Conservation (phyloP, 2,329 filamentous ascomycete species). For the Tetracladium maxilliforme region DNA sequence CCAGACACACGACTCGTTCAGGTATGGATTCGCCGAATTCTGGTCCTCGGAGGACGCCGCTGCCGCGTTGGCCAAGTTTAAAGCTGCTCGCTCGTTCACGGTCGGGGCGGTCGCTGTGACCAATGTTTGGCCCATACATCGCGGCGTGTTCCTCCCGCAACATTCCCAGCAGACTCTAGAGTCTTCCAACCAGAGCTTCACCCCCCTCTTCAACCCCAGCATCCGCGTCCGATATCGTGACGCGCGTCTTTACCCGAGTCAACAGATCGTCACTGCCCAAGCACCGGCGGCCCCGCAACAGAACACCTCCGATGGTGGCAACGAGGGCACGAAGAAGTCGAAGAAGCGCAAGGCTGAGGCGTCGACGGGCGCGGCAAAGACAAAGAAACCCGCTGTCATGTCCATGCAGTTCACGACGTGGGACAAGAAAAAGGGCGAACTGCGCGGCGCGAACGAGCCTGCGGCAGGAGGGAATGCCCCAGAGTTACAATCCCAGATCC, state of each 20-base stretch:
- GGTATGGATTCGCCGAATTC: conserved; percentile 78
- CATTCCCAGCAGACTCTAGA: conserved; percentile 11
- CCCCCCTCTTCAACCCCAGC: too few relatives aligned
- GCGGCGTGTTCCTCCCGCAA: background rate
- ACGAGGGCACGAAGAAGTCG: conserved; percentile 17
- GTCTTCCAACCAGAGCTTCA: too few relatives aligned
- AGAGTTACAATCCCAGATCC: conserved; percentile 15
- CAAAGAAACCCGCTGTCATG: conserved; percentile 40
- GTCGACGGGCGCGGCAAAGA: conserved; percentile 15
- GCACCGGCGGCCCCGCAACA: conserved; percentile 3
- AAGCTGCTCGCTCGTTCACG: conserved; percentile 59
- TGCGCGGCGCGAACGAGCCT: conserved; percentile 32
- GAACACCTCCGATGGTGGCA: conserved; percentile 11
- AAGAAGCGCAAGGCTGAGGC: conserved; percentile 42
- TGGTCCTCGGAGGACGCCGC: conserved; percentile 61
- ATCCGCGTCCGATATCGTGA: too few relatives aligned
- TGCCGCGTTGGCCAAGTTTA: conserved; percentile 58
- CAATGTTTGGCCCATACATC: background rate
- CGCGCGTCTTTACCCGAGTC: too few relatives aligned
- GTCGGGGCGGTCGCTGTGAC: conserved; percentile 29
- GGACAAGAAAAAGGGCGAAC: conserved; percentile 54
- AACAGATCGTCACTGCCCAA: conserved; percentile 5
- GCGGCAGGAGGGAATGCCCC: conserved; percentile 7
- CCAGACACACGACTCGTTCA: conserved; percentile 56
- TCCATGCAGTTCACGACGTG: conserved; percentile 61